These are phyloP conservation scores for Lichtheimia hyalospora DNA, from an alignment of 371 early-diverging fungal species.

Conservation along the genomic window DNA sequence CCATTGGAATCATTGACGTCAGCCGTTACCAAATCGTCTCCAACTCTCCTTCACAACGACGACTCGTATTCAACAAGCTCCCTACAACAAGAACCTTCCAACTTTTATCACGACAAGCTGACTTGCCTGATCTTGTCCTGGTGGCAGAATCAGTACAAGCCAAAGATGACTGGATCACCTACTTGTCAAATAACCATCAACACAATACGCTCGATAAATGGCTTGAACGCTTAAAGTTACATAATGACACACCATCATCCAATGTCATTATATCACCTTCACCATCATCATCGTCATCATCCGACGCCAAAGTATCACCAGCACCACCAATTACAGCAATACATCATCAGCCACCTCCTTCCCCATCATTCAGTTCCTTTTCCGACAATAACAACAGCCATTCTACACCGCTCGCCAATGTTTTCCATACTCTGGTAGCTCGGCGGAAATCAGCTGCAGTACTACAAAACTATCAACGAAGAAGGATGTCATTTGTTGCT, in stretches of 20 bases:
- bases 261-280: slow-evolving; percentile 1
- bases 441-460: slow-evolving; percentile 7
- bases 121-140: slow-evolving; percentile 12
- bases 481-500: neutral
- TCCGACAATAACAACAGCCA: no score
- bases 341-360: slow-evolving; percentile 2
- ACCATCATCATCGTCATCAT: slow-evolving; percentile 7
- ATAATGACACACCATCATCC: slow-evolving; percentile 6
- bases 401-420: no score
- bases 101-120: slow-evolving; percentile 10
- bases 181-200: neutral
- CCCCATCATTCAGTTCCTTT: slow-evolving; percentile 4
- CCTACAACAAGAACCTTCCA: slow-evolving; percentile 11
- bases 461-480: neutral
- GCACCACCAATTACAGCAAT: no score
- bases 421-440: slow-evolving; percentile 7
- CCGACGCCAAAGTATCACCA: neutral
- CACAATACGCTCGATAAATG: slow-evolving; percentile 19
- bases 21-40: slow-evolving; percentile 7
- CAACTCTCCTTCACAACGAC: slow-evolving; percentile 8
- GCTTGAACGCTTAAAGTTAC: slow-evolving; percentile 21
- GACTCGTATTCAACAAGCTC: slow-evolving; percentile 5
- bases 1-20: slow-evolving; percentile 12
- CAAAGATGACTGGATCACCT: slow-evolving; percentile 15
- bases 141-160: slow-evolving; percentile 14